Evolutionary conservation across 768 basidiomycete species (phyloP).

Genomic region (Podaxis sp.): DNA sequence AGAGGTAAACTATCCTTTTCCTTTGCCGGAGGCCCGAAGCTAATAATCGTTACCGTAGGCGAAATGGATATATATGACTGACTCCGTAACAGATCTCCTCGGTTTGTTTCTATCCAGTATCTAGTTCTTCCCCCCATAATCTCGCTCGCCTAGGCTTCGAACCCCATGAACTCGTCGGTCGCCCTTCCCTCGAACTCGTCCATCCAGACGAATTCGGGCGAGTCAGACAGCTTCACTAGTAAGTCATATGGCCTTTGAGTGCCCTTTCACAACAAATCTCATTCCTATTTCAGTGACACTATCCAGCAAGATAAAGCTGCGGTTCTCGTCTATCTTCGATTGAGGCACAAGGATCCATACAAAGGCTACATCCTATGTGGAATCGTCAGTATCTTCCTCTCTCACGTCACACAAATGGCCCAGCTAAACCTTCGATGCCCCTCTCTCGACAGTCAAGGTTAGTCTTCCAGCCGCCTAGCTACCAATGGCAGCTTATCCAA

Average conservation of each 20-base stretch:
- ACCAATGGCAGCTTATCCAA: not conserved
- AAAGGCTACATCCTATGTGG: constrained; percentile 75
- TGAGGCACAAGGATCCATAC: constrained; percentile 77
- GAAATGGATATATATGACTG: constrained; percentile 65
- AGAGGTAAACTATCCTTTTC: constrained; percentile 43
- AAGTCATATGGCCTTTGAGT: constrained; percentile 19
- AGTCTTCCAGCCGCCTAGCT: constrained; percentile 15
- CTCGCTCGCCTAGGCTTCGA: constrained; percentile 57
- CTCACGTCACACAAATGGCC: not conserved
- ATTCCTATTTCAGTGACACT: constrained; percentile 52
- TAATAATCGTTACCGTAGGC: constrained; percentile 37
- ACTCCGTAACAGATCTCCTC: constrained; percentile 62
- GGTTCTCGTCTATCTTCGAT: constrained; percentile 71
- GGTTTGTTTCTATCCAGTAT: constrained; percentile 33
- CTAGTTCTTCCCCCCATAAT: not conserved
- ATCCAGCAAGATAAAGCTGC: constrained; percentile 80
- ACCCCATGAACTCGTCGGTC: constrained; percentile 66
- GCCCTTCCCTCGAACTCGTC: constrained; percentile 69
- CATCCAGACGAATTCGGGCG: constrained; percentile 77
- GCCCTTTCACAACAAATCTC: not conserved
- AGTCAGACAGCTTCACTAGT: constrained; percentile 73
- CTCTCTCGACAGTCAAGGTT: constrained; percentile 18
- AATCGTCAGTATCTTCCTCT: constrained; percentile 48
- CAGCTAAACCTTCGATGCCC: constrained; percentile 11
- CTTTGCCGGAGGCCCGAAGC: not conserved